Percentiles rank a stretch among this genome's conserved stretches.
Conservation (phyloP, 2,329 filamentous ascomycete genomes). For the Colletotrichum falcatum region DNA sequence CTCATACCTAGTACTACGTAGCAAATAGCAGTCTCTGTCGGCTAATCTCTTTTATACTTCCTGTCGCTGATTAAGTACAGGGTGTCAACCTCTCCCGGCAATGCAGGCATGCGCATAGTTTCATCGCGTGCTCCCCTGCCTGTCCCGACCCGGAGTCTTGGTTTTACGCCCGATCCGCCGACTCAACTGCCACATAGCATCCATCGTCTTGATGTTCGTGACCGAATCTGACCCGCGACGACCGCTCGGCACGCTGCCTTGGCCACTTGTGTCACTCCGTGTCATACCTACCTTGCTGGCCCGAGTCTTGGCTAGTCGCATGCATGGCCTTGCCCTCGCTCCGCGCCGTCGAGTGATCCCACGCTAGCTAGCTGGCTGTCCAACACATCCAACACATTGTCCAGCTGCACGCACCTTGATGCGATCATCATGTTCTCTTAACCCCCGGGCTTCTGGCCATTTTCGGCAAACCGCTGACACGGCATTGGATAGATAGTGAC, state of each 20-base stretch:
- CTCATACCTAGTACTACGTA: no score
- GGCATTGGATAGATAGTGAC: background rate
- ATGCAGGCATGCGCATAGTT: background rate
- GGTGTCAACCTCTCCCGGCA: background rate
- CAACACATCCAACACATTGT: background rate
- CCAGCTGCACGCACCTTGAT: no score
- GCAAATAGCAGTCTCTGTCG: no score
- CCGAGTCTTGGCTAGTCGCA: background rate
- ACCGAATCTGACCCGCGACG: constrained; percentile 6
- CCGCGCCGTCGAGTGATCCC: background rate
- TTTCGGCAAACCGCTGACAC: background rate
- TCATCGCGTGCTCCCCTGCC: background rate
- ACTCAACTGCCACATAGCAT: constrained; percentile 2
- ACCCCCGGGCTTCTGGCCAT: background rate
- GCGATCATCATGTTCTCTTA: background rate
- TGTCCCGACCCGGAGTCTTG: background rate
- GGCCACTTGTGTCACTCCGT: background rate
- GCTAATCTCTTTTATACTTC: background rate
- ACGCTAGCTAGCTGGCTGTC: background rate
- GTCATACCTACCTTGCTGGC: background rate
- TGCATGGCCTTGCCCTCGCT: constrained; percentile 17
- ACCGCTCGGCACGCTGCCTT: constrained; percentile 29
- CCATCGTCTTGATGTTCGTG: background rate
- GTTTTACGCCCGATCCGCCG: background rate
- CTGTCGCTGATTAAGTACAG: background rate